Conservation (phyloP, 2,329 filamentous ascomycete genomes). For the Alternaria novae-zelandiae region DNA sequence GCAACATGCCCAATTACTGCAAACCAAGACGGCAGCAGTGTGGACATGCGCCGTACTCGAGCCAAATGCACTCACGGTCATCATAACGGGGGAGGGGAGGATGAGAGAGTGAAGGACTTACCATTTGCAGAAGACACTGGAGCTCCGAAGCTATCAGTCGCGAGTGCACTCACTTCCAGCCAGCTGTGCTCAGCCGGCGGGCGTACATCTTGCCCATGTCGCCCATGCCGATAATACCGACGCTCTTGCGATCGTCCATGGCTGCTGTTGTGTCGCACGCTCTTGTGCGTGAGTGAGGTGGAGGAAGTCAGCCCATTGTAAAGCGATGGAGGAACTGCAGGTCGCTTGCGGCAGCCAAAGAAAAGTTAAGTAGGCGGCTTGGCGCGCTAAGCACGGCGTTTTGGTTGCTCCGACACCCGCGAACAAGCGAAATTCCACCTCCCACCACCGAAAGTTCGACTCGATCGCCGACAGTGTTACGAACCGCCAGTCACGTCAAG, state of each 20-base stretch:
- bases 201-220: slow-evolving; percentile 99
- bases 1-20: slow-evolving; percentile 62
- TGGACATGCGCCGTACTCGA: slow-evolving; percentile 83
- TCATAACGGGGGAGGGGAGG: slow-evolving; percentile 65
- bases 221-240: slow-evolving; percentile 98
- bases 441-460: slow-evolving; percentile 26
- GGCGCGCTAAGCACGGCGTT: slow-evolving; percentile 21
- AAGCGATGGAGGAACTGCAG: slow-evolving; percentile 15
- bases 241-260: slow-evolving; percentile 70
- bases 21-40: slow-evolving; percentile 78
- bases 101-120: slow-evolving; percentile 30
- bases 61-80: slow-evolving; percentile 99
- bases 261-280: slow-evolving; percentile 37
- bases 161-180: slow-evolving; percentile 81
- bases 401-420: slow-evolving; percentile 20
- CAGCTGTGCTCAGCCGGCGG: slow-evolving; percentile 82
- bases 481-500: slow-evolving; percentile 36
- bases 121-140: slow-evolving; percentile 23
- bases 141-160: slow-evolving; percentile 19
- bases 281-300: slow-evolving; percentile 28
- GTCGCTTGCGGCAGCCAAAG: slow-evolving; percentile 16
- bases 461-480: slow-evolving; percentile 29
- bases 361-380: slow-evolving; percentile 25
- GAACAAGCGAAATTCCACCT: slow-evolving; percentile 22
- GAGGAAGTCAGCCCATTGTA: slow-evolving; percentile 40